These are phyloP conservation scores for Helicocarpus griseus DNA, from an alignment of 2,329 filamentous ascomycete genomes.

Conservation along the genomic window DNA sequence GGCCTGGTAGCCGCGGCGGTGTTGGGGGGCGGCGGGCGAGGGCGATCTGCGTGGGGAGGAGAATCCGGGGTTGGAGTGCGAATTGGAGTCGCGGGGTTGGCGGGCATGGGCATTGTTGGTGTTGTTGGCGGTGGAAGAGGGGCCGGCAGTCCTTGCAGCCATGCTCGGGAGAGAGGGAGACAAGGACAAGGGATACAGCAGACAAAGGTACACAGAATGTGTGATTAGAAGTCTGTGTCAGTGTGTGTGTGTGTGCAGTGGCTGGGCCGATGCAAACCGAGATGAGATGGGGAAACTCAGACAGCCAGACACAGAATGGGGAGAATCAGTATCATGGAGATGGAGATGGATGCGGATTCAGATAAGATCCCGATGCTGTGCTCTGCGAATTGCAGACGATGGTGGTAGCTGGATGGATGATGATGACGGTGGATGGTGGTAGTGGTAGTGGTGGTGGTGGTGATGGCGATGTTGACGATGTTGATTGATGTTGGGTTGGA, in stretches of 20 bases:
- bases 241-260: neutral
- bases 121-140: constrained; percentile 2
- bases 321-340: neutral
- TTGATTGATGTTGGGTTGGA: too few relatives aligned
- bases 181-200: neutral
- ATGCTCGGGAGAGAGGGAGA: neutral
- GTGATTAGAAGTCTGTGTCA: too few relatives aligned
- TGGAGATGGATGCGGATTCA: too few relatives aligned
- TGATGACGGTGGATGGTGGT: too few relatives aligned
- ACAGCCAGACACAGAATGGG: neutral
- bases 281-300: neutral
- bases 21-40: constrained; percentile 27
- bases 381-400: too few relatives aligned
- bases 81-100: constrained; percentile 5
- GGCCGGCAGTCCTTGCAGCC: neutral
- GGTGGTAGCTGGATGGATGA: too few relatives aligned
- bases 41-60: constrained; percentile 20
- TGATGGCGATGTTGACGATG: neutral
- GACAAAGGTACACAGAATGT: neutral
- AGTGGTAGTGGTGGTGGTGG: too few relatives aligned
- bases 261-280: constrained; percentile 2
- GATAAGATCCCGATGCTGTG: too few relatives aligned
- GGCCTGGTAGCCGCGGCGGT: constrained; percentile 40
- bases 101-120: constrained; percentile 4
- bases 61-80: constrained; percentile 23